These are phyloP conservation scores for Rubroshorea leprosula DNA, from an alignment of 345 rosid species.

Conservation along the genomic window DNA sequence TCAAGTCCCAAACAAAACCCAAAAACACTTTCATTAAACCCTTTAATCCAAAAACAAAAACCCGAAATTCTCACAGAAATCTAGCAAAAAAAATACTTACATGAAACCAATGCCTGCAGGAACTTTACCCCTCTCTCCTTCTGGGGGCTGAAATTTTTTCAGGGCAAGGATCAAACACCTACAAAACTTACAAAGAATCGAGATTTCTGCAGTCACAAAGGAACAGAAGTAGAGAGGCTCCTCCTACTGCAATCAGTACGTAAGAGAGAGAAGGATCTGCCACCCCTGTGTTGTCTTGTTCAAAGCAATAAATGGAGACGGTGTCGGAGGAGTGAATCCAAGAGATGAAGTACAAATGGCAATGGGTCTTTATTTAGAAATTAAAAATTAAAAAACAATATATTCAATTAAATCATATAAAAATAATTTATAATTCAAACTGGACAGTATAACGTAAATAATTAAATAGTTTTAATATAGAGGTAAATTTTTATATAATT, in stretches of 20 bases:
- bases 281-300: conserved; percentile 20
- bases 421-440: no score
- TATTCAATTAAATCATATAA: no score
- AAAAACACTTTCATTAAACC: background rate
- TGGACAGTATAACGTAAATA: no score
- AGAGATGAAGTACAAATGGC: background rate
- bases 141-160: background rate
- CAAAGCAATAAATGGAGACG: conserved; percentile 42
- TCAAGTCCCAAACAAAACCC: background rate
- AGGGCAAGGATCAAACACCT: background rate
- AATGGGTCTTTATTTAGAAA: no score
- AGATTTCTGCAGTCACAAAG: background rate
- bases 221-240: conserved; percentile 15
- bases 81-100: conserved; percentile 23
- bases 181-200: background rate
- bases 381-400: conserved; percentile 5
- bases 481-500: no score
- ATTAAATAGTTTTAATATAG: no score
- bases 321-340: background rate
- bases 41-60: conserved; percentile 6
- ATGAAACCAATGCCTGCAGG: conserved; percentile 5
- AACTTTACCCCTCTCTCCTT: background rate
- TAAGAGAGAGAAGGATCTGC: background rate
- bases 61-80: conserved; percentile 4
- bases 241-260: no score